Base-by-base conservation (phyloP, 1,284 basidiomycete genomes). In the Ustilago curta region DNA sequence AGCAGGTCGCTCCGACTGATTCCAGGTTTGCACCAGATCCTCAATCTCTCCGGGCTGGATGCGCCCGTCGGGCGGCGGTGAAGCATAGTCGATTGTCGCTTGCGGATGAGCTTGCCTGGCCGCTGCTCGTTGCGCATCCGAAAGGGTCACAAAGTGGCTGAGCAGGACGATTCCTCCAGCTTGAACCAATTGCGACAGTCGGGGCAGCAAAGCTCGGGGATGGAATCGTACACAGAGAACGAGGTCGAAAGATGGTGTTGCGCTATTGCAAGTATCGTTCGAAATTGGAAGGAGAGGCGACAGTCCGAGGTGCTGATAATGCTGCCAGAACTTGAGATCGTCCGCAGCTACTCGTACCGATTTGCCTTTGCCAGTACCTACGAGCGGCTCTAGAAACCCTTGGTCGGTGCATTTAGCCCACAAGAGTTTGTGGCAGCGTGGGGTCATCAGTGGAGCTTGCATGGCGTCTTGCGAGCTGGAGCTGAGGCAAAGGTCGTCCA, bases 151-250 rank as follows among this genome's bases (percentile, higher is more conserved):
- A 48, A 75, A 75, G 40, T 75, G 72, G 60, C 72, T 75, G 3
- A 75, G 52, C 25, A 75, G 48, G n/a, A 75, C 23, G 18, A 56
- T 40, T 21, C 72, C 72, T 12, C 60, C 60, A 4, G 35, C 23
- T 11, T 59, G 52, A 9, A 75, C 63, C 8, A 70, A 35, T 2
- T 11, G 39, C 7, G 43, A 49, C 3, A 75, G 45, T 4, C 60
- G 67, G 4, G 35, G 40, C 1, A 75, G 53, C 2, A 75, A 50
- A 16, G 63, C 31, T n/a, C 59, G 63, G 11, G 72, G 72, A 27
- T 67, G 57, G n/a, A 75, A 75, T 5, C 72, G 67, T 4, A 75
- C 48, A 32, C 55, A 57, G n/a, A 70, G 59, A 31, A 75, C 47
- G 27, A 75, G 42, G 25, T 70, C 72, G 47, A 63, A 75, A 1